These are phyloP conservation scores for Zalerion maritima DNA, from an alignment of 495 filamentous ascomycete genomes.

Conservation along the genomic window DNA sequence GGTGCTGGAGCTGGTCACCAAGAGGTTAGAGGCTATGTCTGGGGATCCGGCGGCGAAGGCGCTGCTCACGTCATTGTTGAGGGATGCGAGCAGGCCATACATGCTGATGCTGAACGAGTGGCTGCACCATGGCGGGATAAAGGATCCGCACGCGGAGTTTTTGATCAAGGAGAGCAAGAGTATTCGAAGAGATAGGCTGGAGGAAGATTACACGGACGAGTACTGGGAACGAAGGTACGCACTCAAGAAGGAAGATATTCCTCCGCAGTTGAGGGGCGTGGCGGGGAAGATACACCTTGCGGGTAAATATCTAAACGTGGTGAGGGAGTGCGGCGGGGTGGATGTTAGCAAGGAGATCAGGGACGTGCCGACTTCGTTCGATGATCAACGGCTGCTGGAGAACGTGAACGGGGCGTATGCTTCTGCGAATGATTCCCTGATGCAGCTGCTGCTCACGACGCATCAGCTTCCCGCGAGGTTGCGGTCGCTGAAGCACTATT, in stretches of 20 bases:
- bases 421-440: slow-evolving; percentile 85
- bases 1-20: slow-evolving; percentile 71
- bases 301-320: slow-evolving; percentile 95
- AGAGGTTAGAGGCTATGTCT: slow-evolving; percentile 71
- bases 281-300: slow-evolving; percentile 89
- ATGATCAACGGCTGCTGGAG: slow-evolving; percentile 78
- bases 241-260: slow-evolving; percentile 77
- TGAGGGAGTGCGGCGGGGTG: slow-evolving; percentile 90
- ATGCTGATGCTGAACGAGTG: slow-evolving; percentile 98
- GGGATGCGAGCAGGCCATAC: slow-evolving; percentile 84
- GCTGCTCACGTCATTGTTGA: slow-evolving; percentile 62
- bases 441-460: slow-evolving; percentile 80
- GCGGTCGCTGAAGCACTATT: slow-evolving; percentile 90
- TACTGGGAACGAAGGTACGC: slow-evolving; percentile 99
- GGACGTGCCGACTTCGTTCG: slow-evolving; percentile 82
- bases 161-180: slow-evolving; percentile 91
- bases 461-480: slow-evolving; percentile 79
- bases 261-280: slow-evolving; percentile 81
- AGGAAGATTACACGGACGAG: slow-evolving; percentile 95
- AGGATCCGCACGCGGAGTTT: slow-evolving; percentile 88
- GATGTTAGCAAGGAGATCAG: slow-evolving; percentile 80
- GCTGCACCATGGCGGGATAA: slow-evolving; percentile 91
- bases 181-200: slow-evolving; percentile 76
- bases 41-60: slow-evolving; percentile 79
- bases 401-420: slow-evolving; percentile 93